Evolutionary conservation across 441 rosid species (phyloP), one percentile per base, ranked within the genome.

Genomic region (Aquilaria agallochum): DNA sequence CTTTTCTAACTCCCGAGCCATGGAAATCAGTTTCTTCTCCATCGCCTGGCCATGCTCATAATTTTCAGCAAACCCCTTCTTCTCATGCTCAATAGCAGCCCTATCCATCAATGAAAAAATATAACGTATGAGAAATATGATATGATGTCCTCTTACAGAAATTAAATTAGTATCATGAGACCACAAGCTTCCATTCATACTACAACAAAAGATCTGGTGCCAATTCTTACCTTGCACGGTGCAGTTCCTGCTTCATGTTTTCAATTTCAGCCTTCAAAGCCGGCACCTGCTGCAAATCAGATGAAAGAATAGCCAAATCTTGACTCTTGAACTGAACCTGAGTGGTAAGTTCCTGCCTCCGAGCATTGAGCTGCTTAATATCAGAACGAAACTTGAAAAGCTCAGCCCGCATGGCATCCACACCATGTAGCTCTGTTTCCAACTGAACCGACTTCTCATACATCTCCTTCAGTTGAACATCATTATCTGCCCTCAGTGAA

Each of bases 1-100:
- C 74, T 94, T 94, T 80, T 94, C 97, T 80, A 94, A 31, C 69
- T 94, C 99, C 32, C 97, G 80, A 68, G 97, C 94, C 96, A 94
- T 94, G 64, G 90, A 79, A 65, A 94, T 73, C 87, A 94, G 69
- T 58, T 94, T 94, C 55, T 86, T 88, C 86, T 89, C 96, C 97
- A 94, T 94, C 58, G 74, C 78, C 74, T 87, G 87, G 33, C 96
- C 97, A 60, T 89, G 97, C 69, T 94, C 99, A 61, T 89, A 94
- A 67, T 91, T 94, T 53, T 94, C 97, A 0, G 98, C 97, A 67
- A 87, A 91, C 63, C 95, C 94, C 82, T 94, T 94, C 92, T 94
- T 94, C 80, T 91, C 99, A 71, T 79, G 79, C 72, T 91, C 97
- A 60, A 89, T 84, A 53, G 99, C 97, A 76, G 87, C 84, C 77